phyloP scores from a whole-genome alignment of 805 yeast species.

The Naumovozyma baii region DNA sequence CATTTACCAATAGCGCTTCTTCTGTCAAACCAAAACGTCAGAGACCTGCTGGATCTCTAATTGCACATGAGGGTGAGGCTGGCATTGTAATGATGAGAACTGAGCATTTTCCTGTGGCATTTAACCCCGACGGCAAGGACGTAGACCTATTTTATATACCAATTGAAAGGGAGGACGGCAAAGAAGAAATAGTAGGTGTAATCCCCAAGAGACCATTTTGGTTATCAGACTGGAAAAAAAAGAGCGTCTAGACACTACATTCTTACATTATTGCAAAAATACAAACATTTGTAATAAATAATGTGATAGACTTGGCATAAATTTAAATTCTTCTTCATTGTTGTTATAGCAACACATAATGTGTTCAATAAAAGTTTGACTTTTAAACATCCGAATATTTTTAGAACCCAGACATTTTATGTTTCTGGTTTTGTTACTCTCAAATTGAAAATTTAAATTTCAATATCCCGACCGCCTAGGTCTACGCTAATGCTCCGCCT shows the following conservation, averaged over 20 bases:
- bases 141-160: not conserved
- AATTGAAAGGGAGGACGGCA: not conserved
- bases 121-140: slow-evolving; percentile 2
- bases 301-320: too few species aligned
- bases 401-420: not conserved
- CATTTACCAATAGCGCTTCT: slow-evolving; percentile 28
- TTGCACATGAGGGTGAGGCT: slow-evolving; percentile 45
- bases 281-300: too few species aligned
- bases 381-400: not conserved
- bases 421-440: too few species aligned
- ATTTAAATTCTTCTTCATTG: too few species aligned
- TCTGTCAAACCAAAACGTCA: slow-evolving; percentile 23
- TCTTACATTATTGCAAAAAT: too few species aligned
- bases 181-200: slow-evolving; percentile 3
- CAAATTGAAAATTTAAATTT: not conserved
- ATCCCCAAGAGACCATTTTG: slow-evolving; percentile 22
- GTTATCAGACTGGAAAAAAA: slow-evolving; percentile 11
- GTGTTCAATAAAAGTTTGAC: too few species aligned
- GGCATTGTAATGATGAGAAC: slow-evolving; percentile 58
- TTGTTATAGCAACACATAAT: too few species aligned
- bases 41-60: slow-evolving; percentile 50
- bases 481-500: not conserved
- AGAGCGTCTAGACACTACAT: not conserved
- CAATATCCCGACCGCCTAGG: too few species aligned
- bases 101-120: slow-evolving; percentile 32